Base-by-base conservation (phyloP, 352 stramenopile genomes). In the Pythium inflatum region DNA sequence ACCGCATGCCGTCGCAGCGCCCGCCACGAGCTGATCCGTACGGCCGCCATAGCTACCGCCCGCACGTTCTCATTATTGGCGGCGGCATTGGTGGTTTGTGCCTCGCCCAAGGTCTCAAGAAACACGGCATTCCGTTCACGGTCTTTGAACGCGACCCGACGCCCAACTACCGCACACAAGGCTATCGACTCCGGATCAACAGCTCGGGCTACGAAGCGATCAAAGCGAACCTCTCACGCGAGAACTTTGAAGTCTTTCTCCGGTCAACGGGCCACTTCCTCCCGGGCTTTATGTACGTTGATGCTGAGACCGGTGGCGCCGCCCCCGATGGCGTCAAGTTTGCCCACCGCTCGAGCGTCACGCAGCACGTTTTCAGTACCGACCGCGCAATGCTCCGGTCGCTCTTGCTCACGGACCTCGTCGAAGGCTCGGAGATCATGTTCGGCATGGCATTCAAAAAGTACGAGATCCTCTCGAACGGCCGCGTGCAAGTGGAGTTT, bases 101-200 rank as follows among this genome's bases (percentile, higher is more conserved):
- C 48, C 73, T 91, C 27, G 83, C 83, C 0, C 81, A 91, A 60
- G 83, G 81, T 0, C 76, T 91, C 46, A 80, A 80, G 48, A 87
- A 88, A 43, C 27, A 77, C 27, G 81, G 79, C 48, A 87, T 91
- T 54, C 81, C 79, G 1, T 89, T 91, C 71, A 91, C 83, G 0
- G 70, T 91, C 30, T 91, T 89, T 48, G 83, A 91, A 36, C 73
- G 83, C 18, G 83, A 91, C 25, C 81, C 81, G 31, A 79, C 83
- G 18, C 76, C 81, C 13, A 91, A 88, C 64, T 89, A 83, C 50
- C 79, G 83, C 3, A 78, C 79, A 7, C 83, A 91, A 25, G 83
- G 83, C 16, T 91, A 89, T 59, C 76, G 83, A 1, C 68, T 89
- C 30, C 81, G 79, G 27, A 89, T 91, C 69, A 87, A 90, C 70